These are phyloP conservation scores for Penicillium nordicum DNA, from an alignment of 2,329 filamentous ascomycete genomes.

Conservation along the genomic window DNA sequence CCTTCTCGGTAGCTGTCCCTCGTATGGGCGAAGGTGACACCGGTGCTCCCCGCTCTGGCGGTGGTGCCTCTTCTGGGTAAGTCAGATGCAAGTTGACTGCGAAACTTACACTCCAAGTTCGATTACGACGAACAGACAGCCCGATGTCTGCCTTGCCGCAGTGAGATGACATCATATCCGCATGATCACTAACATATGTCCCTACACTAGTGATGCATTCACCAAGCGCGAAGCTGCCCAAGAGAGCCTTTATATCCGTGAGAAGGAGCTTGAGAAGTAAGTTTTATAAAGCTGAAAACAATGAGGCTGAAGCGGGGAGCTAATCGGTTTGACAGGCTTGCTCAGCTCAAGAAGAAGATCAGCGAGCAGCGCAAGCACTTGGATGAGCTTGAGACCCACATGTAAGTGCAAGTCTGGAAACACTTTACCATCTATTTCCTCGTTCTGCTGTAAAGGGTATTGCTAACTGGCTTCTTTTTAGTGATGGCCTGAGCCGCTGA, in stretches of 20 bases:
- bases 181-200: conserved; percentile 12
- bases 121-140: not conserved
- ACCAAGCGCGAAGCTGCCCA: conserved; percentile 83
- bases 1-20: conserved; percentile 62
- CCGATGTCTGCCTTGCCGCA: conserved; percentile 5
- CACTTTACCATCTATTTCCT: not conserved
- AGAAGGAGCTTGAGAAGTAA: conserved; percentile 84
- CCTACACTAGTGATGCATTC: conserved; percentile 72
- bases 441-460: not conserved
- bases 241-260: conserved; percentile 79
- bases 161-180: conserved; percentile 13
- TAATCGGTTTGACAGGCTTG: conserved; percentile 49
- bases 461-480: conserved; percentile 37
- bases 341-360: conserved; percentile 67
- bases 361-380: conserved; percentile 76
- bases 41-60: conserved; percentile 47
- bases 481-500: conserved; percentile 74
- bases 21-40: conserved; percentile 69
- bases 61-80: conserved; percentile 35
- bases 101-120: not conserved
- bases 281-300: conserved; percentile 6
- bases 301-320: not conserved
- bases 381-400: conserved; percentile 78
- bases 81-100: conserved; percentile 16
- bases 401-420: conserved; percentile 55